A percentile compares a stretch with the other conserved stretches of the same genome.
Evolutionary conservation across 2,329 filamentous ascomycete species (phyloP).

Genomic region (Ustulina deusta): DNA sequence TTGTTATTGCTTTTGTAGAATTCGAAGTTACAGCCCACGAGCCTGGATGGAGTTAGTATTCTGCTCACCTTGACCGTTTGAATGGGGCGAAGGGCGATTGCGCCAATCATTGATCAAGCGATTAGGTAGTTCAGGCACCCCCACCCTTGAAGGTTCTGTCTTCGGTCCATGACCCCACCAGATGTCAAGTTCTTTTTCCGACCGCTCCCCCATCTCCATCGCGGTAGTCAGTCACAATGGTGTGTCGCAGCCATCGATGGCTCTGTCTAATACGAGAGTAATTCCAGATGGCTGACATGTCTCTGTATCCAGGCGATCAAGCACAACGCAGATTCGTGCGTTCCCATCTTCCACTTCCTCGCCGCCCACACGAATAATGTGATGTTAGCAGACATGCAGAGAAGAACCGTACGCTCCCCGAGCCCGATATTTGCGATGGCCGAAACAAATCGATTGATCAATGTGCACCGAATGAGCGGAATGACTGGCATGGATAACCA

Average conservation of each 20-base stretch:
- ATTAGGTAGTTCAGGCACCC: too few species aligned
- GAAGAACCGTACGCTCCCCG: slow-evolving; percentile 81
- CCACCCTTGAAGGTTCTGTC: background rate
- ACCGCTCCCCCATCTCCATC: slow-evolving; percentile 62
- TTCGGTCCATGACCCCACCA: background rate
- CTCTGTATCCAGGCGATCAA: slow-evolving; percentile 85
- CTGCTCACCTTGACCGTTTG: too few species aligned
- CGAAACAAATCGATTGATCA: slow-evolving; percentile 25
- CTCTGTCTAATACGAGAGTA: slow-evolving; percentile 37
- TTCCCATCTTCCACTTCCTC: slow-evolving; percentile 17
- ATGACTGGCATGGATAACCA: slow-evolving; percentile 59
- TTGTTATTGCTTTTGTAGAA: too few species aligned
- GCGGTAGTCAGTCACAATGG: slow-evolving; percentile 64
- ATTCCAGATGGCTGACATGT: slow-evolving; percentile 47
- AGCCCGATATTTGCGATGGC: slow-evolving; percentile 36
- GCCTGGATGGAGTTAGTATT: too few species aligned
- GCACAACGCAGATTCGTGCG: slow-evolving; percentile 91
- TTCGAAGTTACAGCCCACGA: too few species aligned
- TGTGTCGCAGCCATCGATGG: slow-evolving; percentile 36
- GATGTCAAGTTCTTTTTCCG: slow-evolving; percentile 51
- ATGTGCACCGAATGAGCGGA: slow-evolving; percentile 31
- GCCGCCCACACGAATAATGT: background rate
- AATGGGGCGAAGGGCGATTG: too few species aligned
- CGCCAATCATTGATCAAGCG: too few species aligned
- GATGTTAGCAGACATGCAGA: slow-evolving; percentile 50